Base-by-base conservation (phyloP, 768 basidiomycete species). In the Russula ochroleuca region DNA sequence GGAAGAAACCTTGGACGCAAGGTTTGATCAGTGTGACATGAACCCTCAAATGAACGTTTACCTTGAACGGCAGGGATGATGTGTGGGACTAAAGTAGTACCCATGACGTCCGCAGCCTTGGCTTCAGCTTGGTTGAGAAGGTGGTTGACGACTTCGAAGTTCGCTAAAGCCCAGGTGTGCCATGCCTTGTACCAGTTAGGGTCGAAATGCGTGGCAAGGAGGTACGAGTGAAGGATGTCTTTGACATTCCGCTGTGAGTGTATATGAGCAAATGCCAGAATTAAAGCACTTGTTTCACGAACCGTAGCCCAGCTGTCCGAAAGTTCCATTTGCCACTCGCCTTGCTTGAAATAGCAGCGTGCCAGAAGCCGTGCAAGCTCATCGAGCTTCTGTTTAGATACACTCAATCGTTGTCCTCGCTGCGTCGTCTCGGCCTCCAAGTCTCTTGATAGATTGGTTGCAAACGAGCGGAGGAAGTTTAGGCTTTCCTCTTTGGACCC, bases 111-210 rank as follows among this genome's bases (percentile, higher is more conserved):
- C 11, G 77, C 74, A 23, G 78, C 76, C 62, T 81, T 81, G 51
- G 77, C 79, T 64, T 85, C 83, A 37, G 74, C 76, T 70, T 85
- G 85, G 48, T 76, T 81, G 72, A 96, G 94, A 70, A 96, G 78
- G 69, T 88, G 83, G 31, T 83, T 81, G 65, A 98, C 86, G 66
- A 98, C 92, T 60, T 98, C 94, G 67, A 97, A 95, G 74, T 98
- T 98, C 3, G 94, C 89, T 58, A 98, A 78, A 2, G 97, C 96
- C 94, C 94, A 99, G 0, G 93, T 94, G 71, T 99, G 97, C 95
- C 95, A 98, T 19, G 96, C 97, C 73, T 99, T 98, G 75, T 98
- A 98, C 97, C 97, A 99, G n/a, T 82, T 80, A 5, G 89, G 85
- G 73, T 98, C 96, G 67, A 92, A 92, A 69, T 89, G 87, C 2